Conservation (phyloP, 345 rosid species). For the Sonneratia caseolaris region DNA sequence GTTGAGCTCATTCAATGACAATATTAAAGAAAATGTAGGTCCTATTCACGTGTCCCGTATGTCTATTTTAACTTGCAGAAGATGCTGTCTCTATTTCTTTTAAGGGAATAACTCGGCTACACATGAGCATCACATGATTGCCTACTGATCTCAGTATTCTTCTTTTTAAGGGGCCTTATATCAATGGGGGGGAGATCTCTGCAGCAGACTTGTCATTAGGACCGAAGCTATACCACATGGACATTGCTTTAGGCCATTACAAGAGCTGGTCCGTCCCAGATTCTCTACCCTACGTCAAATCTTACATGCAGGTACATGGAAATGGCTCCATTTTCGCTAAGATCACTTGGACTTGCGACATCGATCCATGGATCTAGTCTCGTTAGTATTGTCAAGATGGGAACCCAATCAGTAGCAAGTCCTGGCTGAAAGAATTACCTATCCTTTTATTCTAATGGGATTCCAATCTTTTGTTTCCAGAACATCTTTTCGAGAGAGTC, state of each 20-base stretch:
- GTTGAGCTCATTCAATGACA: constrained; percentile 51
- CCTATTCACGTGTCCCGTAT: not conserved
- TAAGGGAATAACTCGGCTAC: not conserved
- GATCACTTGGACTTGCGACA: not conserved
- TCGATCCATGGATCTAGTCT: not conserved
- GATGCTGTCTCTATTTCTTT: not conserved
- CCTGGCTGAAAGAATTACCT: not conserved
- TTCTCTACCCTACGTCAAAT: constrained; percentile 49
- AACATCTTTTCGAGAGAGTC: constrained; percentile 68
- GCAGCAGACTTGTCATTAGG: constrained; percentile 76
- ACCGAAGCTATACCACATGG: constrained; percentile 73
- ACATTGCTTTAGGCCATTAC: constrained; percentile 78
- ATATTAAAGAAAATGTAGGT: constrained; percentile 27
- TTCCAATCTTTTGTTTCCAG: constrained; percentile 28
- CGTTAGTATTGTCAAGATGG: not conserved
- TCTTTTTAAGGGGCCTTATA: too few species aligned
- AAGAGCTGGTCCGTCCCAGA: constrained; percentile 84
- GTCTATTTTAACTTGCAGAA: not conserved
- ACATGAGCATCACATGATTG: not conserved
- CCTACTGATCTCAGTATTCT: too few species aligned
- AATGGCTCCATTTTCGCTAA: not conserved
- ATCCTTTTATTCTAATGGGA: not conserved
- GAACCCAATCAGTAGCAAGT: not conserved
- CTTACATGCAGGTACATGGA: constrained; percentile 68
- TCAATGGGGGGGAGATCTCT: constrained; percentile 17